Percentiles rank a stretch among this genome's conserved stretches.
phyloP scores from a whole-genome alignment of 306 rosid species.

The Sesbania bispinosa region DNA sequence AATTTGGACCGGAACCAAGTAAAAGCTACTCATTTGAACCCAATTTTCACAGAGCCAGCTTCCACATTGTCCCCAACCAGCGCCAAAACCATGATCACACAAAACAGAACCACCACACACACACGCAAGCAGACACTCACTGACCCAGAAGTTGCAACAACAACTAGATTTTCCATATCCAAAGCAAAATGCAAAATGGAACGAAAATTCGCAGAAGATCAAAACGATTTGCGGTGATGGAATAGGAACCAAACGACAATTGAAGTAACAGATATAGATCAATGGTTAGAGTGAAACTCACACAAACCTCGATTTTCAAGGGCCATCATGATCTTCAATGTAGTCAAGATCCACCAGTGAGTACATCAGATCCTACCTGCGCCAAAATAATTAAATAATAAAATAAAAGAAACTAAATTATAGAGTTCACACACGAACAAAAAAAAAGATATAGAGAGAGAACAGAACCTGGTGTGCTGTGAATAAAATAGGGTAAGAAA shows the following conservation, averaged over 20 bases:
- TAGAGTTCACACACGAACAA: slow-evolving; percentile 4
- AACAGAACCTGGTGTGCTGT: slow-evolving; percentile 27
- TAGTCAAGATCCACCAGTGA: slow-evolving; percentile 56
- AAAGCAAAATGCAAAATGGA: no score
- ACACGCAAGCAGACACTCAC: no score
- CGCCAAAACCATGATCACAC: no score
- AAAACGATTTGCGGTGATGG: not conserved
- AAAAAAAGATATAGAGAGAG: slow-evolving; percentile 7
- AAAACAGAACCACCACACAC: no score
- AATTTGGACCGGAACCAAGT: not conserved
- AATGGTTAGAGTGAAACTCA: not conserved
- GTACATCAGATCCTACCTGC: slow-evolving; percentile 67
- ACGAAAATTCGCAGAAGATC: no score
- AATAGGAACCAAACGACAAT: not conserved
- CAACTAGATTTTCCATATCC: no score
- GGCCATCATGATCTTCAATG: slow-evolving; percentile 57
- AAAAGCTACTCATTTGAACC: no score
- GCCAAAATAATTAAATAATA: slow-evolving; percentile 28
- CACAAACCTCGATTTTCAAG: slow-evolving; percentile 51
- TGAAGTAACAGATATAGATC: slow-evolving; percentile 17
- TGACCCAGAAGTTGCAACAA: no score
- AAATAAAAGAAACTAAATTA: not conserved
- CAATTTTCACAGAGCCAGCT: no score
- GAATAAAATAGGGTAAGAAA: not conserved
- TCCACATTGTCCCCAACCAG: no score